Evolutionary conservation across 768 basidiomycete species (phyloP).

Genomic region (Tylopilus rubrobrunneus): DNA sequence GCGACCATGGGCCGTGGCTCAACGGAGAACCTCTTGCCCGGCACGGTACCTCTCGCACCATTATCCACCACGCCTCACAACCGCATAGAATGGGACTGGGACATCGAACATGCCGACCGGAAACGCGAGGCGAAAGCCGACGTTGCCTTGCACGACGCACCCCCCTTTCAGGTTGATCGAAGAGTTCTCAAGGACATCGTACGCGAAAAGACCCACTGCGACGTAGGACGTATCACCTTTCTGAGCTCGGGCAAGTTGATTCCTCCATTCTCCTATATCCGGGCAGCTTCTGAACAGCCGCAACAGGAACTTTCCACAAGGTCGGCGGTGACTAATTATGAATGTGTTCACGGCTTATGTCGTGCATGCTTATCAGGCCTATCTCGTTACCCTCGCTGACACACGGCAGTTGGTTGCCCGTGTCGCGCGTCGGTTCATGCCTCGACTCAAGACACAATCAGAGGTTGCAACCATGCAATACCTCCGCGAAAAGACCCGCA

Average conservation of each 20-base stretch:
- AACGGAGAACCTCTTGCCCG: conserved; percentile 8
- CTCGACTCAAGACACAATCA: conserved; percentile 80
- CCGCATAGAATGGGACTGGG: conserved; percentile 64
- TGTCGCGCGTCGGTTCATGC: conserved; percentile 83
- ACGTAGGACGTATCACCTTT: conserved; percentile 69
- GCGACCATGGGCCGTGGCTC: conserved; percentile 12
- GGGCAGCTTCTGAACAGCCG: conserved; percentile 1
- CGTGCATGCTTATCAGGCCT: conserved; percentile 47
- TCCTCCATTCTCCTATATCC: conserved; percentile 10
- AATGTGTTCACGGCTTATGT: conserved; percentile 2
- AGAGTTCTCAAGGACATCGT: conserved; percentile 74
- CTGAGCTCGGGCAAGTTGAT: conserved; percentile 61
- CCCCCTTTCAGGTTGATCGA: conserved; percentile 74
- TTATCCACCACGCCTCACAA: background rate
- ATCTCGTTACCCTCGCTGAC: conserved; percentile 65
- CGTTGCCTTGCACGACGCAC: conserved; percentile 53
- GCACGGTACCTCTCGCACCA: conserved; percentile 21
- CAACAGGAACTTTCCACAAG: conserved; percentile 80
- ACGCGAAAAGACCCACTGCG: conserved; percentile 59
- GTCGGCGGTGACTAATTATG: conserved; percentile 30
- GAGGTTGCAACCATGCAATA: conserved; percentile 86
- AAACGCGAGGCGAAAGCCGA: conserved; percentile 62
- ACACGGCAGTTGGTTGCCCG: conserved; percentile 66
- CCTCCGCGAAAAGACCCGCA: conserved; percentile 61
- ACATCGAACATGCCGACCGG: conserved; percentile 67